Percentiles rank a stretch among this genome's conserved stretches.
Conservation (phyloP, 2,329 filamentous ascomycete genomes). For the Pseudogymnoascus sp. region DNA sequence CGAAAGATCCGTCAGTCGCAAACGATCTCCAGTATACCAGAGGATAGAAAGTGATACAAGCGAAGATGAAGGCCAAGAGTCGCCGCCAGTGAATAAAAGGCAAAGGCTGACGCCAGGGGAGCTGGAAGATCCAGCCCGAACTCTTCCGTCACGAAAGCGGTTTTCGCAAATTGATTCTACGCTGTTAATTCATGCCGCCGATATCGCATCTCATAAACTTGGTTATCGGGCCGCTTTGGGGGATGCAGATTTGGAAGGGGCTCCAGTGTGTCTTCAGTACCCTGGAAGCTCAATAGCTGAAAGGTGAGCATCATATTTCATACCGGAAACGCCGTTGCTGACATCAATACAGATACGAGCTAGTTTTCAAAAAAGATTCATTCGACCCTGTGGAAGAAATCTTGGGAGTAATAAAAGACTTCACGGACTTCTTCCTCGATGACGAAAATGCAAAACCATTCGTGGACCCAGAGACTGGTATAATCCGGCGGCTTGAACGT, state of each 20-base stretch:
- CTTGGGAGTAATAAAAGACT: constrained; percentile 57
- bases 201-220: constrained; percentile 43
- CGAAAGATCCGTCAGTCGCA: neutral
- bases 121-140: constrained; percentile 20
- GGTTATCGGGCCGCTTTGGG: constrained; percentile 44
- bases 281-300: constrained; percentile 65
- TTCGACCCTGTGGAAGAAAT: constrained; percentile 71
- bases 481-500: constrained; percentile 68
- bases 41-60: constrained; percentile 14
- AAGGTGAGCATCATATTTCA: constrained; percentile 38
- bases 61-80: constrained; percentile 9
- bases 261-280: constrained; percentile 68
- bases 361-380: constrained; percentile 70
- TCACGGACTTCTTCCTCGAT: constrained; percentile 70
- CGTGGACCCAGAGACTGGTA: constrained; percentile 62
- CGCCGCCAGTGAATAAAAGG: constrained; percentile 10
- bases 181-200: constrained; percentile 45
- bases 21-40: constrained; percentile 15
- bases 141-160: constrained; percentile 19
- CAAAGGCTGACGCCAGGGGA: neutral
- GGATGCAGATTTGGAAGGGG: constrained; percentile 35
- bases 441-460: constrained; percentile 59
- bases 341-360: constrained; percentile 48
- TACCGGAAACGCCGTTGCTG: constrained; percentile 6
- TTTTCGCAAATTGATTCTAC: constrained; percentile 20